These are phyloP conservation scores for Annona squamosa DNA, from an alignment of 164 flowering plant genomes.

Conservation along the genomic window DNA sequence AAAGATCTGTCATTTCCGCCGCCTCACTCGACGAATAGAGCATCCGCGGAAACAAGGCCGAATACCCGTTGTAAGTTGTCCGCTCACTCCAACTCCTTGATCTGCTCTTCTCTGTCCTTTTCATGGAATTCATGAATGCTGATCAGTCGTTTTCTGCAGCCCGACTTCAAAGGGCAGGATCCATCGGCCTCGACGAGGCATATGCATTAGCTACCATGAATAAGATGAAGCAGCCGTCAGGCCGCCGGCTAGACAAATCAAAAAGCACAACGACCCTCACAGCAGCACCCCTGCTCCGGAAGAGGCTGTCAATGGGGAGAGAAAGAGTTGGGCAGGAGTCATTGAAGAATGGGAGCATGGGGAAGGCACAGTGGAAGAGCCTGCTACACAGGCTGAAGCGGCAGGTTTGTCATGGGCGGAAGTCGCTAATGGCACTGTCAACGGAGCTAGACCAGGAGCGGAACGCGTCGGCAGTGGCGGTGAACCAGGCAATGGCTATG, in stretches of 20 bases:
- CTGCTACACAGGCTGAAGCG: conserved; percentile 41
- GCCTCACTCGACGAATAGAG: not conserved
- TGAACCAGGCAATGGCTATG: conserved; percentile 93
- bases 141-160: conserved; percentile 18
- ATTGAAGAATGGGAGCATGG: conserved; percentile 19
- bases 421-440: conserved; percentile 46
- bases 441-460: conserved; percentile 83
- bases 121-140: not conserved
- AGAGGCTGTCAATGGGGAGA: conserved; percentile 37
- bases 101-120: not conserved
- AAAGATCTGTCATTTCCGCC: not conserved
- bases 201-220: not conserved
- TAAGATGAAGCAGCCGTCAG: not conserved
- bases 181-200: not conserved
- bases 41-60: not conserved
- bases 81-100: not conserved
- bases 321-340: conserved; percentile 16
- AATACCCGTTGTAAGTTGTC: not conserved
- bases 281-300: conserved; percentile 23
- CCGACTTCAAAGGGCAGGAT: conserved; percentile 24
- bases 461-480: conserved; percentile 73
- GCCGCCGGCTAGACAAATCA: conserved; percentile 17
- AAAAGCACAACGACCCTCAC: conserved; percentile 55
- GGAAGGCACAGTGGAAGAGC: conserved; percentile 38
- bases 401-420: conserved; percentile 48